Evolutionary conservation across 257 asterid species (phyloP).

Genomic region (Nicotiana undulata): DNA sequence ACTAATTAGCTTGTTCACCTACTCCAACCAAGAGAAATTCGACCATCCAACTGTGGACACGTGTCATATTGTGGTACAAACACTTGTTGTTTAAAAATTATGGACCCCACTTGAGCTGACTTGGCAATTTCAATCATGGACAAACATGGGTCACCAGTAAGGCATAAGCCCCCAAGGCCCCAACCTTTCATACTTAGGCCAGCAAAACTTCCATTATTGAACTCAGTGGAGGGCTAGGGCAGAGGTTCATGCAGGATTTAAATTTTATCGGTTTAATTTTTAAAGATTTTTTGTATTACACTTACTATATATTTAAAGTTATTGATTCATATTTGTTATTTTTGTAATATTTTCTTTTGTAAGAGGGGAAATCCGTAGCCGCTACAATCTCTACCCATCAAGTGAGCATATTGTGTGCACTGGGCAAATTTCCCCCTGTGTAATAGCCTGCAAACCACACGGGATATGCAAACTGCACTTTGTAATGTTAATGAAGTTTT

Average conservation of each 20-base stretch:
- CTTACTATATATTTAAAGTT: too few relatives aligned
- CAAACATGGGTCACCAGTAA: slow-evolving; percentile 52
- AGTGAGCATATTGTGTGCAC: too few relatives aligned
- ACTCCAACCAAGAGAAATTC: slow-evolving; percentile 11
- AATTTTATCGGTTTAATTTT: too few relatives aligned
- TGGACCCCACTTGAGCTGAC: slow-evolving; percentile 18
- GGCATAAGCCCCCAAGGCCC: slow-evolving; percentile 9
- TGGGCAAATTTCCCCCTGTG: too few relatives aligned
- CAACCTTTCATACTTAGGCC: slow-evolving; percentile 22
- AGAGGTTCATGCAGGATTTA: rapidly evolving
- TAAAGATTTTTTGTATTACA: too few relatives aligned
- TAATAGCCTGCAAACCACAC: too few relatives aligned
- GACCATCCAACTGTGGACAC: slow-evolving; percentile 11
- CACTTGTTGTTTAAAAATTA: slow-evolving; percentile 13
- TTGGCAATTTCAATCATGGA: slow-evolving; percentile 43
- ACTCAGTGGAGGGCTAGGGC: not conserved
- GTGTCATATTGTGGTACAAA: slow-evolving; percentile 23
- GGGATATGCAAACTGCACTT: too few relatives aligned
- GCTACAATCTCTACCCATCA: too few relatives aligned
- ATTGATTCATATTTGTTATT: too few relatives aligned
- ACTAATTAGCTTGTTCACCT: not conserved
- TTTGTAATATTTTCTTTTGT: too few relatives aligned
- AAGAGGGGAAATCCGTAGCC: too few relatives aligned
- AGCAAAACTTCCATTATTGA: slow-evolving; percentile 13
- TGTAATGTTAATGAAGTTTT: too few relatives aligned